phyloP scores from a whole-genome alignment of 129 eudicot species.

The Solidago caesia region DNA sequence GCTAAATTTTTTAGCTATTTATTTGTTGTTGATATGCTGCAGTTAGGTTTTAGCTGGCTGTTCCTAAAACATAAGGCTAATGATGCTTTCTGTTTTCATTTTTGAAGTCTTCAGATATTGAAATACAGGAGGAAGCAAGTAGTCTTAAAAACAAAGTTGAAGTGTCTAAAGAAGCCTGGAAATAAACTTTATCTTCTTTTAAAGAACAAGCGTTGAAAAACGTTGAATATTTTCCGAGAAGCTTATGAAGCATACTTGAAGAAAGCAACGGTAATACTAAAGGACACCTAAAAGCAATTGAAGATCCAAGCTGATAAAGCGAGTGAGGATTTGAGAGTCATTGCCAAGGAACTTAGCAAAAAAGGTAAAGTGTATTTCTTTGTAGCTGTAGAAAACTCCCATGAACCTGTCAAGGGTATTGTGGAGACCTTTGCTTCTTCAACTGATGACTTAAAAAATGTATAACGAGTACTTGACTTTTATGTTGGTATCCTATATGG shows the following conservation, averaged over 20 bases:
- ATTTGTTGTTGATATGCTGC: background rate
- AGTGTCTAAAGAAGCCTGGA: constrained; percentile 84
- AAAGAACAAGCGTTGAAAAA: constrained; percentile 81
- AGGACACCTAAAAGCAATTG: constrained; percentile 68
- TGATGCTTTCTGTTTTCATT: constrained; percentile 20
- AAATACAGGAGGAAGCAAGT: constrained; percentile 52
- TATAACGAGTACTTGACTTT: constrained; percentile 78
- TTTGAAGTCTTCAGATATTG: constrained; percentile 63
- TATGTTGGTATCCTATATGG: constrained; percentile 95
- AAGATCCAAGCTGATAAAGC: constrained; percentile 94
- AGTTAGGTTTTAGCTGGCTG: background rate
- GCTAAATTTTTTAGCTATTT: too few species aligned
- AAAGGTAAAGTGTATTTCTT: constrained; percentile 77
- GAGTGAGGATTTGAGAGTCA: constrained; percentile 56
- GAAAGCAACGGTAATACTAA: constrained; percentile 58
- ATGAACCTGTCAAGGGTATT: constrained; percentile 89
- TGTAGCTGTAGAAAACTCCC: constrained; percentile 77
- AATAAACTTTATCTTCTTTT: constrained; percentile 67
- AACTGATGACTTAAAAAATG: constrained; percentile 57
- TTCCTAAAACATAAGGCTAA: background rate
- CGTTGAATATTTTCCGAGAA: constrained; percentile 73
- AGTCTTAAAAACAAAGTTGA: constrained; percentile 40
- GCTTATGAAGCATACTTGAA: constrained; percentile 70
- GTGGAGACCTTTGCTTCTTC: constrained; percentile 85
- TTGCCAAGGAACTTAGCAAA: constrained; percentile 69